A percentile compares a stretch with the other conserved stretches of the same genome.
phyloP scores from a whole-genome alignment of 352 stramenopile genomes.

The Phytophthora tentaculata region DNA sequence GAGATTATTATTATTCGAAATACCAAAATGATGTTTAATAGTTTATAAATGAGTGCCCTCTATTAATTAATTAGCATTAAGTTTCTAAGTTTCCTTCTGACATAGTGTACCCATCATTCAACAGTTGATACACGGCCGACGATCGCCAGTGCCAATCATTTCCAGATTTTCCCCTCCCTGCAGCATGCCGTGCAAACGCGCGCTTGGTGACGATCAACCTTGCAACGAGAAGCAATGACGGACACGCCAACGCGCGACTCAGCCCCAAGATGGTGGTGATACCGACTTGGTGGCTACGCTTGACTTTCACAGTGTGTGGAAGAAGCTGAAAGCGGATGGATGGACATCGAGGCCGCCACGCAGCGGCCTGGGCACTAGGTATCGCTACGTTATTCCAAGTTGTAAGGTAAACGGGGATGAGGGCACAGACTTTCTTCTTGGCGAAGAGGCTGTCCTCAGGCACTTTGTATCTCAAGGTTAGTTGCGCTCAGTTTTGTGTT shows the following conservation, averaged over 20 bases:
- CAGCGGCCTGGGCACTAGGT: conserved; percentile 5
- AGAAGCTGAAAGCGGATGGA: conserved; percentile 6
- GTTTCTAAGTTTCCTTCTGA: too few species aligned
- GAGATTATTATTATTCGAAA: too few species aligned
- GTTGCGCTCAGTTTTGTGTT: neutral
- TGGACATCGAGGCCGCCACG: conserved; percentile 8
- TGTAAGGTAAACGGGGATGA: neutral
- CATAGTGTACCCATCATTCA: neutral
- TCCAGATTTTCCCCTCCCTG: too few species aligned
- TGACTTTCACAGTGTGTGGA: conserved; percentile 13
- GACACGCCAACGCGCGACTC: neutral
- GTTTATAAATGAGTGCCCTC: too few species aligned
- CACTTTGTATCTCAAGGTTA: neutral
- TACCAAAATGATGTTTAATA: too few species aligned
- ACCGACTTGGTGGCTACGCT: neutral
- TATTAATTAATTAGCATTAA: too few species aligned
- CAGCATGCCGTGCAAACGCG: too few species aligned
- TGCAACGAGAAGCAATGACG: conserved; percentile 9
- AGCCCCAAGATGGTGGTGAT: neutral
- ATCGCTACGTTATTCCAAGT: conserved; percentile 2
- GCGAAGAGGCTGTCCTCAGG: neutral
- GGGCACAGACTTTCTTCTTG: conserved; percentile 1
- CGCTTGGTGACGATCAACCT: too few species aligned
- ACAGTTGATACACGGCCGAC: too few species aligned
- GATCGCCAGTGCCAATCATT: too few species aligned